Conservation (phyloP, 2,329 filamentous ascomycete genomes). For the Pseudocercospora pini-densiflorae region DNA sequence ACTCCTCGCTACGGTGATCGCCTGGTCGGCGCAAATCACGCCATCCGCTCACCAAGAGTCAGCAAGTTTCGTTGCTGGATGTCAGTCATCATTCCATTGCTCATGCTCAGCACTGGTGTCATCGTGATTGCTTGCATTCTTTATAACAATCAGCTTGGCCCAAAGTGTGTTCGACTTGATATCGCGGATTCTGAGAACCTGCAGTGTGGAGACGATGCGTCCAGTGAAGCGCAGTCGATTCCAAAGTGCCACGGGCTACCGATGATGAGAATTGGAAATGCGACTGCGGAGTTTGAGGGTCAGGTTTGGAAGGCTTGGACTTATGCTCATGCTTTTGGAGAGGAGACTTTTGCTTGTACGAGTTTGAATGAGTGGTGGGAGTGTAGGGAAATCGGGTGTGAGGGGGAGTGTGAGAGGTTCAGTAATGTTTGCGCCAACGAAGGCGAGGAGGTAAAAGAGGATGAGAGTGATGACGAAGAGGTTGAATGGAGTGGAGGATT, state of each 20-base stretch:
- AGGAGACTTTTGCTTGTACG: neutral
- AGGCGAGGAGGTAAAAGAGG: neutral
- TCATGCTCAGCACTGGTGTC: neutral
- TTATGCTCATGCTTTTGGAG: neutral
- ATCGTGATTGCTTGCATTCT: neutral
- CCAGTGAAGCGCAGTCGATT: neutral
- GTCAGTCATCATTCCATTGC: neutral
- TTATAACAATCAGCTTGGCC: neutral
- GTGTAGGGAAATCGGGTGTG: neutral
- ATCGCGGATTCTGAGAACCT: neutral
- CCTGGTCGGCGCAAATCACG: neutral
- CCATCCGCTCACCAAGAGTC: neutral
- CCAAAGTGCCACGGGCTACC: neutral
- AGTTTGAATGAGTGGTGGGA: neutral
- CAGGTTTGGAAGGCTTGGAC: neutral
- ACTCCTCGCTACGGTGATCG: neutral
- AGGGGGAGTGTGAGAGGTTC: neutral
- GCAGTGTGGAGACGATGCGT: neutral
- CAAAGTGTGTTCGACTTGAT: neutral
- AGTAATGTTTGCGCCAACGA: neutral
- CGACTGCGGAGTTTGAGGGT: neutral
- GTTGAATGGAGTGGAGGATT: neutral
- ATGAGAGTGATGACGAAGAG: neutral
- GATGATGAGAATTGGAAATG: neutral
- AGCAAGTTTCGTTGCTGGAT: neutral